These are phyloP conservation scores for Rhododendron henanense DNA, from an alignment of 148 eudicot species.

Conservation along the genomic window DNA sequence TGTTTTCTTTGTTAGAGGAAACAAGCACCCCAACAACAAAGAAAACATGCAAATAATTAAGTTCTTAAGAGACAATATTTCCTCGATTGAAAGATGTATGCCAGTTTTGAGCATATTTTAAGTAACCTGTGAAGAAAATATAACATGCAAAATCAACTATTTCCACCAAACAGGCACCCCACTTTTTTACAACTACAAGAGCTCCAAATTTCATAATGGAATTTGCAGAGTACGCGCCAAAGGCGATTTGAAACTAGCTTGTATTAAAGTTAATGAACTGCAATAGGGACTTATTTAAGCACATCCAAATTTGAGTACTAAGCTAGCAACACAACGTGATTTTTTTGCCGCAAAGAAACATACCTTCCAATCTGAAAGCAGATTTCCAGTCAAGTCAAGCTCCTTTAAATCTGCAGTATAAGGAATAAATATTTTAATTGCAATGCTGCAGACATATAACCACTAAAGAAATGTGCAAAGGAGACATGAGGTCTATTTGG, in stretches of 20 bases:
- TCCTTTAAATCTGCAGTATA: conserved; percentile 71
- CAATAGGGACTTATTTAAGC: not conserved
- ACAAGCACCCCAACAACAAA: not conserved
- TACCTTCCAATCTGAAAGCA: conserved; percentile 84
- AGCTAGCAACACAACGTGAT: not conserved
- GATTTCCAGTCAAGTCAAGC: conserved; percentile 94
- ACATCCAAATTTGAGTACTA: not conserved
- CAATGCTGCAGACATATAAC: not conserved
- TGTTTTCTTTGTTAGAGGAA: not conserved
- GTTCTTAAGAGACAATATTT: not conserved
- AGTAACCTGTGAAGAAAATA: not conserved
- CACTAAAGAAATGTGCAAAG: not conserved
- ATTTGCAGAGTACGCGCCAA: not conserved
- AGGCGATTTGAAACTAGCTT: not conserved
- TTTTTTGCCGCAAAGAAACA: conserved; percentile 12
- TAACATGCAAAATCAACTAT: not conserved
- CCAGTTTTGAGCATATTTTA: not conserved
- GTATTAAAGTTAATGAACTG: not conserved
- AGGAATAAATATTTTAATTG: not conserved
- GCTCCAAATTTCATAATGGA: not conserved
- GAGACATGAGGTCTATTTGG: not conserved
- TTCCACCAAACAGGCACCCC: not conserved
- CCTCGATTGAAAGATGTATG: not conserved
- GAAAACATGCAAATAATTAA: not conserved
- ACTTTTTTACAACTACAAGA: not conserved